Base-by-base conservation (phyloP, 164 flowering plant genomes). In the grape (Vitis vinifera) region DNA sequence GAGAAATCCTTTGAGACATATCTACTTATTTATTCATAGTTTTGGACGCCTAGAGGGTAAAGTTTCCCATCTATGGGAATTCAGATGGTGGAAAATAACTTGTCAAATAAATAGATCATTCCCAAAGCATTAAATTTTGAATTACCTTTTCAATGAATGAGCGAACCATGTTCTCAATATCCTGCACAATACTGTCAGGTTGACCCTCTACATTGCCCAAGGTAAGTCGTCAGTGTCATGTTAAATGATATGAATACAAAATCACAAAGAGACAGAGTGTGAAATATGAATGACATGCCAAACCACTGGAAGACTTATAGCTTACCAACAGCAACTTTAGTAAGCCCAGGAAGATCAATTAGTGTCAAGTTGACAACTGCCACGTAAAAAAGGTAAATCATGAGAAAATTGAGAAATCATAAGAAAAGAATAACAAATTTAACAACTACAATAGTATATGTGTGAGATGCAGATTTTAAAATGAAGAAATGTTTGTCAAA, bases 91-190 rank as follows among this genome's bases (percentile, higher is more conserved):
- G 44, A 37, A 37, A 37, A 37, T 37, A 37, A 37, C 44, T 37
- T 3, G 44, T 37, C 7, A 37, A 37, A 37, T 37, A 6, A 37
- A 37, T 3, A 3, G 44, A 2, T n/a, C 27, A 57, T 10, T 57
- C 19, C 29, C 1, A 59, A 51, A 13, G 2, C 3, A 49, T 3
- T 37, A 37, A 37, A 37, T 37, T 6, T 37, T 37, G 44, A 37
- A n/a, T 70, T 78, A 89, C 96, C 93, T 91, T 91, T 75, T 89
- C 96, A 82, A 91, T 91, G 73, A 31, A 91, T 49, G 97, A 83
- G 23, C 97, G 91, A 66, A 91, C 97, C 94, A 91, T 91, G 68
- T 84, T 88, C 77, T 91, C 97, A 75, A 91, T 91, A 72, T 91
- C 97, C 55, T 67, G 82, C 73, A 91, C 97, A 64, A 89, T 81